Percentiles rank a stretch among this genome's conserved stretches.
phyloP scores from a whole-genome alignment of 106 monocot genomes.

The Acorus calamus region DNA sequence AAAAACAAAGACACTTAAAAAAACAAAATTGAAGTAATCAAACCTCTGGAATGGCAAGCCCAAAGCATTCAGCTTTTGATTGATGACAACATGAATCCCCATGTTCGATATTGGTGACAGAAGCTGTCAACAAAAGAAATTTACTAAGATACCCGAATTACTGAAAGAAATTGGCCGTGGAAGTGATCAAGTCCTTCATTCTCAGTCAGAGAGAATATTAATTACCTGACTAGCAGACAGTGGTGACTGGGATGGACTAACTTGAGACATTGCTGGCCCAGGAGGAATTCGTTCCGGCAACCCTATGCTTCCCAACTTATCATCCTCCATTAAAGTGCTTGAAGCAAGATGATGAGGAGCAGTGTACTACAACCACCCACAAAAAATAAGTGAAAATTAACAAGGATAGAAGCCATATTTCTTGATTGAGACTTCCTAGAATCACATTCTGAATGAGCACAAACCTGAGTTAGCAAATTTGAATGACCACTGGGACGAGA shows the following conservation, averaged over 20 bases:
- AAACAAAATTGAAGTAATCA: too few relatives aligned
- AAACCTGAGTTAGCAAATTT: conserved; percentile 55
- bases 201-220: too few relatives aligned
- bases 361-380: conserved; percentile 34
- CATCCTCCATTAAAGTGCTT: conserved; percentile 61
- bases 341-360: conserved; percentile 47
- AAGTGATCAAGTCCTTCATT: too few relatives aligned
- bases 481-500: conserved; percentile 38
- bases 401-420: background rate
- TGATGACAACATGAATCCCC: conserved; percentile 69
- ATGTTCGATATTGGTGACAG: conserved; percentile 40
- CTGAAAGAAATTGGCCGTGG: too few relatives aligned
- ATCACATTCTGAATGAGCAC: background rate
- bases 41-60: conserved; percentile 59
- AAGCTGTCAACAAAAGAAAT: conserved; percentile 30
- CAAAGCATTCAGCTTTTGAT: conserved; percentile 64
- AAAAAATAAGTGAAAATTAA: background rate
- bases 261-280: conserved; percentile 52
- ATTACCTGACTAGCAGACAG: conserved; percentile 76
- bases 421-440: background rate
- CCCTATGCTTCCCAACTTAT: conserved; percentile 48
- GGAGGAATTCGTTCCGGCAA: conserved; percentile 67
- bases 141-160: too few relatives aligned
- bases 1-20: background rate
- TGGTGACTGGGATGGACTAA: conserved; percentile 47